phyloP scores from a whole-genome alignment of 768 basidiomycete species.

The Lactarius hengduanensis region DNA sequence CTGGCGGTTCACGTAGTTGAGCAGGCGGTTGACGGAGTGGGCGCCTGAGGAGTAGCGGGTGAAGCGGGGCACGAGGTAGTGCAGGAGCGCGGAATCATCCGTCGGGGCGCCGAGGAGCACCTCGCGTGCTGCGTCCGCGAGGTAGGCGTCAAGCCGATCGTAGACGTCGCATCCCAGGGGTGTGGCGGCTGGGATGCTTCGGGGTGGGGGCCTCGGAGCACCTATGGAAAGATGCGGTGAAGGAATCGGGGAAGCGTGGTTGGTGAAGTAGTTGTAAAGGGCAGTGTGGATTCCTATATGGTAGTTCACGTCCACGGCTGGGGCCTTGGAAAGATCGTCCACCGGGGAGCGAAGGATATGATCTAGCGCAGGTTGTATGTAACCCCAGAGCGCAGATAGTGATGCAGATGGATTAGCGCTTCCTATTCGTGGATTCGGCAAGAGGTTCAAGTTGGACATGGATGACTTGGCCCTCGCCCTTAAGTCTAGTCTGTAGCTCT shows the following conservation, averaged over 20 bases:
- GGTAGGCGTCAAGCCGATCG: conserved; percentile 70
- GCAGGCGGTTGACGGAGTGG: conserved; percentile 64
- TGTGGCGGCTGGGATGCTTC: conserved; percentile 30
- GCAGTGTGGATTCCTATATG: conserved; percentile 79
- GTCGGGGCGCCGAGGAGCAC: conserved; percentile 6
- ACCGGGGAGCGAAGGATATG: conserved; percentile 73
- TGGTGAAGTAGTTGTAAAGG: conserved; percentile 74
- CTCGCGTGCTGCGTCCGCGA: conserved; percentile 42
- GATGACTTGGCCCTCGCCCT: neutral
- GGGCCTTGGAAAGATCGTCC: conserved; percentile 58
- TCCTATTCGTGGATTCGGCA: conserved; percentile 24
- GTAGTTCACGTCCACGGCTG: conserved; percentile 66
- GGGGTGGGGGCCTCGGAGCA: neutral
- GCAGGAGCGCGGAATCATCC: conserved; percentile 60
- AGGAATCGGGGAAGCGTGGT: conserved; percentile 16
- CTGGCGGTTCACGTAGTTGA: conserved; percentile 70
- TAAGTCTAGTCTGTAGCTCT: neutral
- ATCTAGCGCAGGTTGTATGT: conserved; percentile 70
- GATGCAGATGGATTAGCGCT: conserved; percentile 76
- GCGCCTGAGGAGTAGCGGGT: conserved; percentile 67
- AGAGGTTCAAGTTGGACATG: conserved; percentile 20
- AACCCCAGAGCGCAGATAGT: conserved; percentile 69
- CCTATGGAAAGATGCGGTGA: conserved; percentile 15
- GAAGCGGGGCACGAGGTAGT: conserved; percentile 71
- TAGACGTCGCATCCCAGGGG: conserved; percentile 56